phyloP scores from a whole-genome alignment of 352 stramenopile genomes.

The Globisporangium nodosum region DNA sequence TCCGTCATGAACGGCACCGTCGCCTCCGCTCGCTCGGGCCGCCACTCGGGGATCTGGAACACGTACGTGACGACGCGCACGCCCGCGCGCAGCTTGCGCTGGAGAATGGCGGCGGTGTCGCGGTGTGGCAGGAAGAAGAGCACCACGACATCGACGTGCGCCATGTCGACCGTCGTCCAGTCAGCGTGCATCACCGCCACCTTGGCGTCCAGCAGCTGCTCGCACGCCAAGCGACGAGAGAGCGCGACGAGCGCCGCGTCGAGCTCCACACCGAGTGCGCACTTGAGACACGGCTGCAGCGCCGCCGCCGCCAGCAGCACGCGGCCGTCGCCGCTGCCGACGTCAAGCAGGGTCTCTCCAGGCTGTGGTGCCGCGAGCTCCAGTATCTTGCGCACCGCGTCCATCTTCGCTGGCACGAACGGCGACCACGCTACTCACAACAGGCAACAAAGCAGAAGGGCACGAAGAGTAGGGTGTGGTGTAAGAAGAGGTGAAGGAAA shows the following conservation, averaged over 20 bases:
- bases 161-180: slow-evolving; percentile 44
- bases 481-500: too few relatives aligned
- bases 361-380: slow-evolving; percentile 27
- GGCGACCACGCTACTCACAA: slow-evolving; percentile 49
- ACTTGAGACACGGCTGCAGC: slow-evolving; percentile 14
- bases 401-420: slow-evolving; percentile 54
- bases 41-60: slow-evolving; percentile 7
- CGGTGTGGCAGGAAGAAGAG: slow-evolving; percentile 65
- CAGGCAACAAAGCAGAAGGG: too few relatives aligned
- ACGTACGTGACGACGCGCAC: slow-evolving; percentile 63
- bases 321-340: slow-evolving; percentile 61
- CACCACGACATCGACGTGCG: slow-evolving; percentile 37
- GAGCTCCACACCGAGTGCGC: slow-evolving; percentile 46
- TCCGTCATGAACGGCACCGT: too few relatives aligned
- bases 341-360: slow-evolving; percentile 48
- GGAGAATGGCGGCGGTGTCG: slow-evolving; percentile 29
- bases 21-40: too few relatives aligned
- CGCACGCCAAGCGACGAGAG: slow-evolving; percentile 22
- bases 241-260: slow-evolving; percentile 44
- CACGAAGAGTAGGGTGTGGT: too few relatives aligned
- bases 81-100: slow-evolving; percentile 29
- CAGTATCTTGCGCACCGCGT: slow-evolving; percentile 52
- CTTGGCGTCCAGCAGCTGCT: slow-evolving; percentile 11
- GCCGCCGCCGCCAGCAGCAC: slow-evolving; percentile 39
- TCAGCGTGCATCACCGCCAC: slow-evolving; percentile 43